Base-by-base conservation (phyloP, 306 rosid genomes). In the Vachellia pachyceras region DNA sequence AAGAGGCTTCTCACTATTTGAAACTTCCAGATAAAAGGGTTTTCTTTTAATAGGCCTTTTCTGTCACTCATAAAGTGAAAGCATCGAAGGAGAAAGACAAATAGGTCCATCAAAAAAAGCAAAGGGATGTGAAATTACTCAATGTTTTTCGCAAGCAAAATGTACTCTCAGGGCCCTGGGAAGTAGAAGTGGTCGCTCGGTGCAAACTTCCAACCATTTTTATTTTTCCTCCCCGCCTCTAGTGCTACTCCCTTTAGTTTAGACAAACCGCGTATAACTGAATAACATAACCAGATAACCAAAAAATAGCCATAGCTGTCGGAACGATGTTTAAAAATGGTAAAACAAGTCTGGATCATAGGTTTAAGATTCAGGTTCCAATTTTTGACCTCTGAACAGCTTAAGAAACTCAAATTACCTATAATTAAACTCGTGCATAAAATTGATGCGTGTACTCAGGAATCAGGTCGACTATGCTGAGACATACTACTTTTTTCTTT, bases 21-120 rank as follows among this genome's bases (percentile, higher is more conserved):
- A 84, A 76, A 33, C 63, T 64, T 45, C 65, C n/a, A 46, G 18
- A n/a, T 73, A 60, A 72, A 35, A 72, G 14, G 25, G 45, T 49
- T 49, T 47, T 29, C 13, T 29, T 7, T 33, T 10, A 72, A 40
- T 29, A 57, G 72, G 11, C 65, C 10, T 17, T 40, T 17, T 80
- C 29, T 5, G 54, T 10, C 68, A 39, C 44, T 25, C 55, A 36
- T 66, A 45, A 81, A 36, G 44, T 39, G 35, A 6, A 77, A 77
- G 72, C 72, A 44, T 36, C 77, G 46, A 45, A 67, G 36, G 36
- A 79, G 39, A 60, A 29, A 12, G 54, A 61, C 40, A 82, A 47
- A 82, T n/a, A 60, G 11, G 61, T 29, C 18, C 42, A 22, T 46
- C 37, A 35, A 29, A 63, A 61, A 63, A 63, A 63, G 37, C 6